Evolutionary conservation across 768 basidiomycete genomes (phyloP).

Genomic region (Mycena chlorophos): DNA sequence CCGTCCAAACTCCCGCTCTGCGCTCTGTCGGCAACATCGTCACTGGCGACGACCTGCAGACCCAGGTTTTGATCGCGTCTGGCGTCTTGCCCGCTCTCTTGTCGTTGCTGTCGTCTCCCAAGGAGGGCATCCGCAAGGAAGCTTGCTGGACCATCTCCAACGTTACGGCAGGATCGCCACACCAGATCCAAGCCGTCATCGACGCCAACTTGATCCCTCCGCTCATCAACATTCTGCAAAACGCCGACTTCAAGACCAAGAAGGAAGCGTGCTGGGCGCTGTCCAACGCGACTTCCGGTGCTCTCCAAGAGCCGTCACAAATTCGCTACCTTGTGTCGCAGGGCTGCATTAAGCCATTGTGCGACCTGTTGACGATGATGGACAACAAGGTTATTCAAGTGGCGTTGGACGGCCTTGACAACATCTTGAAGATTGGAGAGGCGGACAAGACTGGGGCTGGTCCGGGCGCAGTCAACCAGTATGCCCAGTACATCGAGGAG

Average conservation of each 20-base stretch:
- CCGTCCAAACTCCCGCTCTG: slow-evolving; percentile 96
- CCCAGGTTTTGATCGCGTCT: slow-evolving; percentile 97
- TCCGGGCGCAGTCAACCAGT: slow-evolving; percentile 87
- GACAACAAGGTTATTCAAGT: slow-evolving; percentile 99
- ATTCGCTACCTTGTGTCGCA: slow-evolving; percentile 99
- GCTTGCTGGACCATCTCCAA: slow-evolving; percentile 99
- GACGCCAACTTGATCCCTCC: slow-evolving; percentile 98
- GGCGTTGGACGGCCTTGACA: slow-evolving; percentile 96
- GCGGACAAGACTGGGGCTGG: slow-evolving; percentile 83
- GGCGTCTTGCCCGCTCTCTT: slow-evolving; percentile 95
- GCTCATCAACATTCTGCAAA: slow-evolving; percentile 94
- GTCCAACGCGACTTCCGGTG: slow-evolving; percentile 99
- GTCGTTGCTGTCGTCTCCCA: slow-evolving; percentile 91
- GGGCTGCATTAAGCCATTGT: slow-evolving; percentile 98
- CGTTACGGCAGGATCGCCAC: slow-evolving; percentile 94
- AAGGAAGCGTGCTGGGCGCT: slow-evolving; percentile 99
- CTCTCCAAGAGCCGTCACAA: slow-evolving; percentile 92
- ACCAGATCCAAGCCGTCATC: slow-evolving; percentile 95
- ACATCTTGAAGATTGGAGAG: slow-evolving; percentile 97
- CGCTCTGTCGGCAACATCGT: slow-evolving; percentile 99
- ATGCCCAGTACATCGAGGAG: slow-evolving; percentile 94
- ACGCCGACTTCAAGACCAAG: slow-evolving; percentile 98
- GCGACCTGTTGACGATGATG: slow-evolving; percentile 95
- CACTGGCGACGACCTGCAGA: slow-evolving; percentile 98
- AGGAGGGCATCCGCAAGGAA: slow-evolving; percentile 99